phyloP scores from a whole-genome alignment of 257 asterid species.

The Solanum tarijense region DNA sequence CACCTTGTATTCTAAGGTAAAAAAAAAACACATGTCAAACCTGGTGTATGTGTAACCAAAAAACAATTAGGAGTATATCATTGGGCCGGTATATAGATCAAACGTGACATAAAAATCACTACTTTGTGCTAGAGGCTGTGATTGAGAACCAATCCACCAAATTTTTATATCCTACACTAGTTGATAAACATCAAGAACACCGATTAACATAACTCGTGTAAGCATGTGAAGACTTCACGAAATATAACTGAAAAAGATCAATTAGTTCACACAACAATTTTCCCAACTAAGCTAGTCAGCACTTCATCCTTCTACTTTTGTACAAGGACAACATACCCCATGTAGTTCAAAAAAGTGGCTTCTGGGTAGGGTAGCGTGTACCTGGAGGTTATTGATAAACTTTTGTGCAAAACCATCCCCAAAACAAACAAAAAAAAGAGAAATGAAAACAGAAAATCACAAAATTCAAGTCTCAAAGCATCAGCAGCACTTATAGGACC shows the following conservation, averaged over 20 bases:
- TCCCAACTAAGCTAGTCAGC: background rate
- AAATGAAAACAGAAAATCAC: background rate
- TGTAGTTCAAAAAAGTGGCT: background rate
- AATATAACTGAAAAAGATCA: background rate
- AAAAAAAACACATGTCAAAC: background rate
- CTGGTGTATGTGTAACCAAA: background rate
- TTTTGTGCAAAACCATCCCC: background rate
- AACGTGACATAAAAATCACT: background rate
- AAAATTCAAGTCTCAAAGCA: background rate
- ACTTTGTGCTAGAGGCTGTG: background rate
- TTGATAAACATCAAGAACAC: background rate
- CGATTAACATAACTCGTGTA: background rate
- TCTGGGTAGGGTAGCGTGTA: background rate
- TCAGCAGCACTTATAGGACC: background rate
- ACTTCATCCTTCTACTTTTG: background rate
- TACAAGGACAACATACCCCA: background rate
- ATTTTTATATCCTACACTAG: background rate
- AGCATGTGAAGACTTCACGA: background rate
- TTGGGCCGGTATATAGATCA: background rate
- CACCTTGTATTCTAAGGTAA: conserved; percentile 61
- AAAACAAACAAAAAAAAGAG: background rate
- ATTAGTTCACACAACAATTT: background rate
- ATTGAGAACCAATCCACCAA: background rate
- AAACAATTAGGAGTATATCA: background rate
- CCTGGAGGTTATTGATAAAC: background rate